Evolutionary conservation across 371 early-diverging fungal genomes (phyloP), one percentile per base, ranked within the genome.

Genomic region (Ecytonucleospora hepatopenaei): DNA sequence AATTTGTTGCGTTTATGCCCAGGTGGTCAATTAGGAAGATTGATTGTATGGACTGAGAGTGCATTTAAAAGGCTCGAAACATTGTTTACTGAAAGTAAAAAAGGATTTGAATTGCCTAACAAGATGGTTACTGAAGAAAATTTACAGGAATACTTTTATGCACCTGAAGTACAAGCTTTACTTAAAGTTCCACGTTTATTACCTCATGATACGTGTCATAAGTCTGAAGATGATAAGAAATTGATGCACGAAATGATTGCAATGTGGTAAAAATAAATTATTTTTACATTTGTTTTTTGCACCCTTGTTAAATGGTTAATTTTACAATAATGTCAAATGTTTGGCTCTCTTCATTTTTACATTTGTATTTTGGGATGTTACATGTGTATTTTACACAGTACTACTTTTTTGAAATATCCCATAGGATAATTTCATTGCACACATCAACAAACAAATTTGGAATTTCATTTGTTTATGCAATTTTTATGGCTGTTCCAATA

Each of bases 1-100:
- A 92, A 93, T 88, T 83, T 98, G 79, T 85, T 94, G 76, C 90
- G 92, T 83, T 85, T 98, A 65, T 94, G 94, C 72, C 98, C 98
- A 67, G 98, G 98, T 84, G 95, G 95, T 80, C 92, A 94, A 84
- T 83, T 93, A 71, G 98, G 98, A 72, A 92, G 97, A 81, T 92
- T 98, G 84, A 84, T 93, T 83, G 90, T 98, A 87, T 98, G 98
- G 98, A 92, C 94, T 77, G 85, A 92, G 83, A 80, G 85, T 64
- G 97, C 97, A 68, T 90, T 96, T 80, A 86, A 87, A 78, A 85
- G 87, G 66, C 85, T 97, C 73, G 90, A 92, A 83, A 82, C 85
- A 75, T 83, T 97, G 79, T 96, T 87, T 82, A 94, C 94, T 81
- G 72, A 84, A 81, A 83, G 88, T 80, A 94, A 92, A 88, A 88